These are phyloP conservation scores for Cochlearia excelsa DNA, from an alignment of 345 rosid genomes.

Conservation along the genomic window DNA sequence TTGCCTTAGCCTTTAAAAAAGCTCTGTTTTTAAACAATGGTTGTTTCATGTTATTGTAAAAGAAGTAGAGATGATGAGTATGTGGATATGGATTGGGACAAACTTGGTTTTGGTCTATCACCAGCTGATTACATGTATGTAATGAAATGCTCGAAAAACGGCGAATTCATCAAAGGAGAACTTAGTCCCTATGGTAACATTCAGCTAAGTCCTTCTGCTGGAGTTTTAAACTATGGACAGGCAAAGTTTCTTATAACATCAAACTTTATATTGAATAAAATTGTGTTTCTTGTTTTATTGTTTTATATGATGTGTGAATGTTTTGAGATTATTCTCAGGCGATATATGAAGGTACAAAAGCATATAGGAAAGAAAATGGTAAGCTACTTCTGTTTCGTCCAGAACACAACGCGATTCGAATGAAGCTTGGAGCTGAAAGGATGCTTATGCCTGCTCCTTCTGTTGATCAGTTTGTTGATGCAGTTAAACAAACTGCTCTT, in stretches of 20 bases:
- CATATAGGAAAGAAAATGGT: constrained; percentile 64
- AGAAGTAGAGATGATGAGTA: constrained; percentile 47
- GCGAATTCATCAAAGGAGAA: constrained; percentile 33
- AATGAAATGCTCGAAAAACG: constrained; percentile 52
- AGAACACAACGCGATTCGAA: constrained; percentile 56
- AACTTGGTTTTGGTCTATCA: constrained; percentile 61
- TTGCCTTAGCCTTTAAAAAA: background rate
- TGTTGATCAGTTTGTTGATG: constrained; percentile 48
- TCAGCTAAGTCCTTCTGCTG: constrained; percentile 49
- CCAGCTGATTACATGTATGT: constrained; percentile 78
- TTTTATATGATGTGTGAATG: background rate
- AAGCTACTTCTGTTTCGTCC: constrained; percentile 71
- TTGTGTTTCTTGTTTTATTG: constrained; percentile 1
- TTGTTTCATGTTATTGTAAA: constrained; percentile 6
- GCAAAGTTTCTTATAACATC: constrained; percentile 14
- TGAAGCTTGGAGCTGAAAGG: constrained; percentile 56
- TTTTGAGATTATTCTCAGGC: constrained; percentile 43
- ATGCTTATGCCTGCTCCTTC: constrained; percentile 61
- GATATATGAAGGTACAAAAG: constrained; percentile 79
- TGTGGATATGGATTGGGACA: constrained; percentile 81
- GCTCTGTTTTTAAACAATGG: constrained; percentile 8
- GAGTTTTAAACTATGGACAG: constrained; percentile 61
- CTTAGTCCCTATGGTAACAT: constrained; percentile 7
- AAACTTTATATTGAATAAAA: too few species aligned
- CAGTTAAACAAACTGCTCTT: constrained; percentile 49